phyloP scores from a whole-genome alignment of 345 rosid genomes.

The Crucihimalaya himalaica region DNA sequence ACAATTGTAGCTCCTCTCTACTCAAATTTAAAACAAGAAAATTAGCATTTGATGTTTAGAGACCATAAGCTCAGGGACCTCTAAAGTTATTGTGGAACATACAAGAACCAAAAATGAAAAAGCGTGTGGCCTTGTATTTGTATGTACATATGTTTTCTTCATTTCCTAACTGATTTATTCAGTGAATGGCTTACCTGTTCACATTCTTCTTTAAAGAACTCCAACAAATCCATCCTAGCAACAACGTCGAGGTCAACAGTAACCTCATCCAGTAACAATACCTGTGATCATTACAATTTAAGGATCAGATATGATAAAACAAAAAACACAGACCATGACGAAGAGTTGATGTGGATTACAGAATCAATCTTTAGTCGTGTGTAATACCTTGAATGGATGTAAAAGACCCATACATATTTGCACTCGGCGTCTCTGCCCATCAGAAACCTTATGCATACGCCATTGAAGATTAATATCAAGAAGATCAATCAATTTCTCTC shows the following conservation, averaged over 20 bases:
- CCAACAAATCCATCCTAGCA: conserved; percentile 88
- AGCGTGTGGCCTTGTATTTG: background rate
- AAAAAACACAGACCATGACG: conserved; percentile 2
- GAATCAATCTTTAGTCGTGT: background rate
- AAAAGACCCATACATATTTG: conserved; percentile 99
- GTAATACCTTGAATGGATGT: conserved; percentile 77
- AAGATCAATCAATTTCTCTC: conserved; percentile 83
- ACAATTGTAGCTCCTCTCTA: conserved; percentile 95
- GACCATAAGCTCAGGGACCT: background rate
- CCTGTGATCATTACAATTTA: conserved; percentile 47
- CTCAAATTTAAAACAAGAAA: background rate
- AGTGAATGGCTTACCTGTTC: conserved; percentile 54
- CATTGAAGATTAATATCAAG: conserved; percentile 91
- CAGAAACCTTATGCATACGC: conserved; percentile 99
- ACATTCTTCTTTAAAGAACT: conserved; percentile 90
- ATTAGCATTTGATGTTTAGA: background rate
- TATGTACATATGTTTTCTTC: too few species aligned
- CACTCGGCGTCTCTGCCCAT: conserved; percentile 95
- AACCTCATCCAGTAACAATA: conserved; percentile 86
- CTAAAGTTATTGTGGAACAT: background rate
- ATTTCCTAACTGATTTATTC: too few species aligned
- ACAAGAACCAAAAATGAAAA: background rate
- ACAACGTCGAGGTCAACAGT: conserved; percentile 97
- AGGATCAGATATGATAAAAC: background rate
- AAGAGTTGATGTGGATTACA: background rate